Evolutionary conservation across 139 green algal species (phyloP), one percentile per base, ranked within the genome.

Genomic region (Auxenochlorella protothecoides): DNA sequence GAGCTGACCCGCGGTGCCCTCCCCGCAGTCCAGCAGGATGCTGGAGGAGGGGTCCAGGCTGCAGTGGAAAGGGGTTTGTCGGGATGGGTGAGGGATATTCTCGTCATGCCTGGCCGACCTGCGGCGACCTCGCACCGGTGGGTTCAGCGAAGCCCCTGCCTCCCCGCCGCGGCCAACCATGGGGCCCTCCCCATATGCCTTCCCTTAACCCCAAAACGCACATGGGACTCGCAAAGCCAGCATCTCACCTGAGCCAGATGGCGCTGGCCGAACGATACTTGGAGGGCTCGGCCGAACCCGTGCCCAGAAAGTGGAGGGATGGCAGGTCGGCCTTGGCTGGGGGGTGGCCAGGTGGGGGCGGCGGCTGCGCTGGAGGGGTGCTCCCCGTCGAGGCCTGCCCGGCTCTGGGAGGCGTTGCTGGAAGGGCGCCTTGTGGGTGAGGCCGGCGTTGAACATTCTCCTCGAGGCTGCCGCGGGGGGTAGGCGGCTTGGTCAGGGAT

Each of bases 251-350:
- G 15, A 88, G 56, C 27, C 79, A 77, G 53, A 93, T 88, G 64
- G 75, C 85, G 63, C 78, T 88, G 10, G 85, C 70, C 0, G 77
- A 87, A 2, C 89, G 78, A 67, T 96, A 90, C 76, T 92, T 91
- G 61, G 85, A 92, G 0, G 90, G 90, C 80, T 96, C 90, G 9
- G 90, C 89, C 5, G 76, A 87, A 3, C 90, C 90, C 0, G 90
- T 96, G 61, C 90, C 90, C 53, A 96, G 73, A 63, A 96, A 95
- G 8, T 85, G 52, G 3, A 96, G 63, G 68, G 27, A 44, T 44
- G 27, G 27, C 27, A 44, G 27, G 27, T 44, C 27, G 27, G 27
- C 27, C 27, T 44, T 44, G 27, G 27, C 27, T 44, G 27, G 27
- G 27, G 27, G 27, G 27, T 44, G 27, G 27, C 27, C 27, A 44